Conservation (phyloP, 2,329 filamentous ascomycete genomes). For the Neonectria sp. region DNA sequence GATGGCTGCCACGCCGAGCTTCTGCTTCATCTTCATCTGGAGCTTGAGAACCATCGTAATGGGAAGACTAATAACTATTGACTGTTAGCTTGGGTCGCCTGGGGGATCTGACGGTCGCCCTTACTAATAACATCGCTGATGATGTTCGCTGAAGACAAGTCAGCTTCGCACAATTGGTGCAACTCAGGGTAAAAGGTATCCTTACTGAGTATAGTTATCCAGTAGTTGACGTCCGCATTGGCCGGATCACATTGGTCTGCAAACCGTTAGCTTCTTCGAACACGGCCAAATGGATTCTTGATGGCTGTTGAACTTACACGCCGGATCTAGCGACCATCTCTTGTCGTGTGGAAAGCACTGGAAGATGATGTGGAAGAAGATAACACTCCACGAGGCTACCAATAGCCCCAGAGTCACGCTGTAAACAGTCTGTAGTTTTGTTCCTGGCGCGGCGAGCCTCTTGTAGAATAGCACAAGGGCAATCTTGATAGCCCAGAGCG, state of each 20-base stretch:
- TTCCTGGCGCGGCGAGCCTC: constrained; percentile 53
- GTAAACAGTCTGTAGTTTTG: constrained; percentile 54
- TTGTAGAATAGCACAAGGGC: constrained; percentile 60
- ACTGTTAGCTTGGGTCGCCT: constrained; percentile 7
- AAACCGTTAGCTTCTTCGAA: not conserved
- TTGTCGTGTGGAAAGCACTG: constrained; percentile 55
- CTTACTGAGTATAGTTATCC: constrained; percentile 43
- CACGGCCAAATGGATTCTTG: not conserved
- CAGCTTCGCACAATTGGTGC: not conserved
- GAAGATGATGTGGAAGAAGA: constrained; percentile 58
- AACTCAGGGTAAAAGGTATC: fast-evolving
- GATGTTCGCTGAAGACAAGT: constrained; percentile 36
- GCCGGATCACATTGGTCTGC: constrained; percentile 40
- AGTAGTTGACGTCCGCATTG: constrained; percentile 39
- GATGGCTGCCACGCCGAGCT: constrained; percentile 51
- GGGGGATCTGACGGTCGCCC: not conserved
- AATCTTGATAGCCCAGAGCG: constrained; percentile 58
- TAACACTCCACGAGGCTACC: constrained; percentile 48
- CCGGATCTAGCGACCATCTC: constrained; percentile 49
- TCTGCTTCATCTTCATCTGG: constrained; percentile 52
- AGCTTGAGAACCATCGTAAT: constrained; percentile 54
- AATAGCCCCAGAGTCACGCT: constrained; percentile 53
- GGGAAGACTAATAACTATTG: constrained; percentile 50
- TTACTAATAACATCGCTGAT: constrained; percentile 41
- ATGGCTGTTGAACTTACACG: constrained; percentile 29